These are phyloP conservation scores for Phaffia tasmanica DNA, from an alignment of 768 basidiomycete genomes.

Conservation along the genomic window DNA sequence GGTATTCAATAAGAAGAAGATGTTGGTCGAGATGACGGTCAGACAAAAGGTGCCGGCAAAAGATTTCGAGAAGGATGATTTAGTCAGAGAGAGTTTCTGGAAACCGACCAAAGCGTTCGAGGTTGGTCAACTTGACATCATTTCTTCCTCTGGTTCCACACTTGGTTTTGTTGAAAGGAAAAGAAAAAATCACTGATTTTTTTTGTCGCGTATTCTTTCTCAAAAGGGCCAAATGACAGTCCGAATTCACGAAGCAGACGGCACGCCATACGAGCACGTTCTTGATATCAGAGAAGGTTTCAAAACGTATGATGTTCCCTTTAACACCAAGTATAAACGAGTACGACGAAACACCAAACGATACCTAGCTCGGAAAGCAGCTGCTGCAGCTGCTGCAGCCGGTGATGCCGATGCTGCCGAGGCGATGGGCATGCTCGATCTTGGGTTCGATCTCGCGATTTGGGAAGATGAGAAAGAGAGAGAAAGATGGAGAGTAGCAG, in stretches of 20 bases:
- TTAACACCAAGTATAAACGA: conserved; percentile 96
- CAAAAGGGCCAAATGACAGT: conserved; percentile 89
- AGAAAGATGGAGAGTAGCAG: conserved; percentile 71
- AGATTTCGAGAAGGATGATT: conserved; percentile 54
- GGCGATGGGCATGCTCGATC: conserved; percentile 62
- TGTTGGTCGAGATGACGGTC: conserved; percentile 94
- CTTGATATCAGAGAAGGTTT: conserved; percentile 74
- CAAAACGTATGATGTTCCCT: conserved; percentile 95
- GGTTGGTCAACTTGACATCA: conserved; percentile 41
- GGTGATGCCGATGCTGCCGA: conserved; percentile 86
- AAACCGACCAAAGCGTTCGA: conserved; percentile 77
- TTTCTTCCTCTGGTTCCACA: background rate
- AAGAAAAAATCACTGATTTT: too few species aligned
- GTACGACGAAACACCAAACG: conserved; percentile 91
- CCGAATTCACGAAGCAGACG: conserved; percentile 96
- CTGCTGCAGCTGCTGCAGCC: conserved; percentile 82
- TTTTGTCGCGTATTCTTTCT: background rate
- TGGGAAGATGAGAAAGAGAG: conserved; percentile 28
- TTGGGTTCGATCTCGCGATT: conserved; percentile 30
- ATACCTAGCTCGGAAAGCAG: conserved; percentile 84
- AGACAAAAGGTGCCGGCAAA: conserved; percentile 74
- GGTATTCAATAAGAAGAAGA: conserved; percentile 91
- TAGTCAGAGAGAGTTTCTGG: conserved; percentile 50
- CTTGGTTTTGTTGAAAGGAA: background rate
- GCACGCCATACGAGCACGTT: conserved; percentile 97